Conservation (phyloP, 2,329 filamentous ascomycete species). For the Colletotrichum godetiae region DNA sequence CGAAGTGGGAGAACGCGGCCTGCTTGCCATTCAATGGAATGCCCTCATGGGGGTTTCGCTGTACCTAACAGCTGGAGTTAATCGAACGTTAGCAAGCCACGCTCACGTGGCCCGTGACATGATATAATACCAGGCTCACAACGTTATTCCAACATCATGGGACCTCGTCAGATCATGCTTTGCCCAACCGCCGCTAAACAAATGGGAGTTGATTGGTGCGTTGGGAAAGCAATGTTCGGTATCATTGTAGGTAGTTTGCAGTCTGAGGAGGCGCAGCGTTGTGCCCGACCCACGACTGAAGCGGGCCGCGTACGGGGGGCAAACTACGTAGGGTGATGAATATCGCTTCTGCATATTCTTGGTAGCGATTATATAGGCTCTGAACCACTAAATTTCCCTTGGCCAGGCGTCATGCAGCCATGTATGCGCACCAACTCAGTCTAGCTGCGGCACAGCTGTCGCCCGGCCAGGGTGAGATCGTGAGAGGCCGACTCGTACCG, state of each 20-base stretch:
- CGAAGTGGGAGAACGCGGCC: too few species aligned
- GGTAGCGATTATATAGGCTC: neutral
- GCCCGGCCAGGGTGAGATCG: conserved; percentile 16
- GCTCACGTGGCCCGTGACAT: neutral
- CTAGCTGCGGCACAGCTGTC: conserved; percentile 19
- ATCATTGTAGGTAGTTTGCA: too few species aligned
- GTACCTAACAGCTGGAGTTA: too few species aligned
- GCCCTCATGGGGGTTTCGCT: too few species aligned
- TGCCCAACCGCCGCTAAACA: neutral
- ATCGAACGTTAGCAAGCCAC: neutral
- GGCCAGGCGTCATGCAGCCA: neutral
- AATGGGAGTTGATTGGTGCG: neutral
- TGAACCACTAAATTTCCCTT: neutral
- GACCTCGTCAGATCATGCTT: neutral
- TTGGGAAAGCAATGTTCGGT: too few species aligned
- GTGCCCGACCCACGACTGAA: too few species aligned
- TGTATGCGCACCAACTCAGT: neutral
- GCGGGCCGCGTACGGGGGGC: neutral
- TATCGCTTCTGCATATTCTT: neutral
- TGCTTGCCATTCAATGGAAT: too few species aligned
- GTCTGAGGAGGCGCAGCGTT: neutral
- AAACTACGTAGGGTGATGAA: neutral
- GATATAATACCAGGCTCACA: neutral
- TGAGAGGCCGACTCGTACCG: neutral
- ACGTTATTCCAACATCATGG: neutral